Percentiles rank a stretch among this genome's conserved stretches.
phyloP scores from a whole-genome alignment of 1,139 yeast genomes.

The Ogataea hybrid region DNA sequence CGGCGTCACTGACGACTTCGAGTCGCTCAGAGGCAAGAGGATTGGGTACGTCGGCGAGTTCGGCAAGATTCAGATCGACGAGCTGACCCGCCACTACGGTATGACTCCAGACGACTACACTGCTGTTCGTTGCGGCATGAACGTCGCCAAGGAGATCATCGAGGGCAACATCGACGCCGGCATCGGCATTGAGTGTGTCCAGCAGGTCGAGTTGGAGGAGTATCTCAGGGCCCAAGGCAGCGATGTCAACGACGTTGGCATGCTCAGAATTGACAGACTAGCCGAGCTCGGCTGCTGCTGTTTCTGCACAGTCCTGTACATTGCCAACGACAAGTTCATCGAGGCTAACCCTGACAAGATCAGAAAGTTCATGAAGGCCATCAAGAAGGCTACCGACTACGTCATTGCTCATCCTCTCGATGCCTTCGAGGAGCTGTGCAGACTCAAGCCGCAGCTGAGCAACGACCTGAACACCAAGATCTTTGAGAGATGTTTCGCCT shows the following conservation, averaged over 20 bases:
- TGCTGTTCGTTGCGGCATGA: slow-evolving; percentile 63
- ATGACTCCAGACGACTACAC: slow-evolving; percentile 56
- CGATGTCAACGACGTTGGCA: slow-evolving; percentile 47
- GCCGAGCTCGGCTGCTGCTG: slow-evolving; percentile 62
- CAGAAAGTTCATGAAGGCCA: slow-evolving; percentile 43
- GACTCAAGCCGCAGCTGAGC: slow-evolving; percentile 49
- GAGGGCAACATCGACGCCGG: slow-evolving; percentile 59
- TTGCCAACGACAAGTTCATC: slow-evolving; percentile 51
- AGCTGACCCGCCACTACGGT: slow-evolving; percentile 53
- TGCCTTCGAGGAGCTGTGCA: slow-evolving; percentile 47
- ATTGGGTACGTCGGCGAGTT: slow-evolving; percentile 61
- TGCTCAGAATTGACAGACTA: slow-evolving; percentile 55
- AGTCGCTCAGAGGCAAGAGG: slow-evolving; percentile 49
- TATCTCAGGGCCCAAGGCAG: slow-evolving; percentile 45
- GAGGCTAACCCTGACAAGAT: slow-evolving; percentile 50
- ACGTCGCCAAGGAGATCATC: slow-evolving; percentile 54
- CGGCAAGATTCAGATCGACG: slow-evolving; percentile 59
- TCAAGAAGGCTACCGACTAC: slow-evolving; percentile 50
- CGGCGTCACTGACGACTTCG: slow-evolving; percentile 52
- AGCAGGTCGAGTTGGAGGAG: slow-evolving; percentile 57
- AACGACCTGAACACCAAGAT: slow-evolving; percentile 42
- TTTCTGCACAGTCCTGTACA: slow-evolving; percentile 56
- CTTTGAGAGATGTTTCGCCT: slow-evolving; percentile 55
- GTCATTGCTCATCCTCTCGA: slow-evolving; percentile 42
- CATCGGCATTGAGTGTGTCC: slow-evolving; percentile 58